Base-by-base conservation (phyloP, 1,139 yeast species). In the Pichia sp. region DNA sequence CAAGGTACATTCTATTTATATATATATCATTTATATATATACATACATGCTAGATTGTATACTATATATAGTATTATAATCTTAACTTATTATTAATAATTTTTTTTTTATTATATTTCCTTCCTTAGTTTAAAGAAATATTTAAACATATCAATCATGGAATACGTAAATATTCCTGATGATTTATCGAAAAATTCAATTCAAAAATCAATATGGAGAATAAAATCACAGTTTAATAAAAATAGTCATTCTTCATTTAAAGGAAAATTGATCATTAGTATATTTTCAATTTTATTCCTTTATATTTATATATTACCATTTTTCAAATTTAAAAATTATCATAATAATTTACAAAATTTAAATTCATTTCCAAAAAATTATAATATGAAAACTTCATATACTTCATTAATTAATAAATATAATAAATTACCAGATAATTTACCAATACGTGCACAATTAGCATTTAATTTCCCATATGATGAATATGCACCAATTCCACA, bases 401-500 rank as follows among this genome's bases (percentile, higher is more conserved):
- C 39, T 25, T 25, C 42, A 2, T 9, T 44, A 7, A 30, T 47
- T 31, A n/a, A 26, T 2, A 28, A 30, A 34, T 39, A 43, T 26
- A 49, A 49, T 31, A 44, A 32, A 29, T 8, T 47, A 9, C 53
- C 48, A 5, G 8, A 37, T 2, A 60, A 62, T 4, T 60, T 77
- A 1, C 65, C 75, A 0, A 54, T 78, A n/a, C 71, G 86, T 49
- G 75, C 75, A 49, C 81, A 79, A 58, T 70, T 89, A 47, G 72
- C 86, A 4, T 75, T 63, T 57, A 79, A 79, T 56, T 86, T 83
- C 62, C 95, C 95, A 0, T 89, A 87, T 64, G 83, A 83, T 51
- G 72, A 79, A 2, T 53, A 66, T 26, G 67, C 70, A 46, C 55
- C 58, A 5, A 40, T 62, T 4, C 56, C 64, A 3, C 83, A 81